Evolutionary conservation across 257 asterid species (phyloP).

Genomic region (Nicotiana paniculata): DNA sequence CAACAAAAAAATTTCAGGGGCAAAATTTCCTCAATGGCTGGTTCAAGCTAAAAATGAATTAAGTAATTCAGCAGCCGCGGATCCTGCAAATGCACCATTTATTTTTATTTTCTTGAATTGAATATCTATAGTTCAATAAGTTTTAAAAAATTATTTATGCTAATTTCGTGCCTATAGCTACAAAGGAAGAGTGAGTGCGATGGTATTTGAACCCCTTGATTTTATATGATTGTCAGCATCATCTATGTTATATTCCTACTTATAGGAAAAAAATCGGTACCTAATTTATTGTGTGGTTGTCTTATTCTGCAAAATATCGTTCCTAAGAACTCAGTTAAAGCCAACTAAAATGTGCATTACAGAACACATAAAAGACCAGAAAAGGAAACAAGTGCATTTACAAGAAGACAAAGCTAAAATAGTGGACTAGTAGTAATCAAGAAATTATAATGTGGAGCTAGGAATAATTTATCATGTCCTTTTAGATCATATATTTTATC

Average conservation of each 20-base stretch:
- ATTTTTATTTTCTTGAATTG: neutral
- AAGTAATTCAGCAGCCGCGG: neutral
- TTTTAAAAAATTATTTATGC: no score
- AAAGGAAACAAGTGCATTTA: neutral
- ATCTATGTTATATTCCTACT: neutral
- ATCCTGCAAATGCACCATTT: no score
- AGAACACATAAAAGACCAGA: neutral
- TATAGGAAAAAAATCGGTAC: neutral
- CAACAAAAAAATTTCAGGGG: neutral
- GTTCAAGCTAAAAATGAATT: neutral
- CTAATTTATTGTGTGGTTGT: neutral
- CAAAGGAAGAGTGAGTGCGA: neutral
- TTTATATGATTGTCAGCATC: neutral
- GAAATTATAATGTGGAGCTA: neutral
- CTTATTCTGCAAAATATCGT: neutral
- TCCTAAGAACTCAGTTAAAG: neutral
- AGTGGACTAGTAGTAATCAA: neutral
- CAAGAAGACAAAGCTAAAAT: neutral
- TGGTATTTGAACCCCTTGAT: neutral
- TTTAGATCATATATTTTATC: neutral
- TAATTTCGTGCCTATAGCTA: no score
- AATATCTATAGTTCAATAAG: no score
- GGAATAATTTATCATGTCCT: constrained; percentile 6
- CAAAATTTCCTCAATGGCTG: neutral
- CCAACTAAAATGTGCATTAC: neutral